Percentiles rank a stretch among this genome's conserved stretches.
phyloP scores from a whole-genome alignment of 2,329 filamentous ascomycete genomes.

The Aphanoascus verrucosus region DNA sequence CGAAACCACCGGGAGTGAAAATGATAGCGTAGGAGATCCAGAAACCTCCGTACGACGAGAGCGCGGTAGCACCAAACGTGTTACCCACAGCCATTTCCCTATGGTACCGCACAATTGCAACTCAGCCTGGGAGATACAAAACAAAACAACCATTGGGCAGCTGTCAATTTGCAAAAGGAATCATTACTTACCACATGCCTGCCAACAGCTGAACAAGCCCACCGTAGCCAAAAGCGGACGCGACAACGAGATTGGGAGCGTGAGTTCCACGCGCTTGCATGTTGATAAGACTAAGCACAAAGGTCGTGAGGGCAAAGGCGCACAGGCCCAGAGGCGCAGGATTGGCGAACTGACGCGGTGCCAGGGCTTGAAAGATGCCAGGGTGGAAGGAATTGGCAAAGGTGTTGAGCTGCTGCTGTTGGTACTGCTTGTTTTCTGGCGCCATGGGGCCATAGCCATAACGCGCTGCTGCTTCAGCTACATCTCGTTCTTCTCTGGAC shows the following conservation, averaged over 20 bases:
- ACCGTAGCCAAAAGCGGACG: constrained; percentile 62
- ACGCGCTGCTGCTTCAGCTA: constrained; percentile 36
- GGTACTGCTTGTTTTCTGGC: constrained; percentile 37
- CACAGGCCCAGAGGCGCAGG: constrained; percentile 65
- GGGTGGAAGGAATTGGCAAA: constrained; percentile 67
- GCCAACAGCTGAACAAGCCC: constrained; percentile 68
- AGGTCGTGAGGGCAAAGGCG: constrained; percentile 74
- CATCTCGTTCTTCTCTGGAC: constrained; percentile 36
- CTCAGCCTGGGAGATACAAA: neutral
- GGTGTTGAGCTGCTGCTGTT: constrained; percentile 46
- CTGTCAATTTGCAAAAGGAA: neutral
- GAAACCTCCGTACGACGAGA: constrained; percentile 75
- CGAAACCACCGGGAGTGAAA: constrained; percentile 56
- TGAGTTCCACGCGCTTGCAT: constrained; percentile 51
- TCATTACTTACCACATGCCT: constrained; percentile 64
- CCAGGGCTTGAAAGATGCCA: constrained; percentile 48
- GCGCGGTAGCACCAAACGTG: constrained; percentile 71
- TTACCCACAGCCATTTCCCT: constrained; percentile 84
- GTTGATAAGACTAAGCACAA: constrained; percentile 66
- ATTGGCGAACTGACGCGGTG: constrained; percentile 60
- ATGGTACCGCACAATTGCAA: constrained; percentile 1
- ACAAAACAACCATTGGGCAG: too few relatives aligned
- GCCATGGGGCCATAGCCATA: constrained; percentile 45
- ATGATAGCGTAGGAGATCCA: constrained; percentile 68
- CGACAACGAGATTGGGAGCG: constrained; percentile 56